phyloP scores from a whole-genome alignment of 176 grass and related monocot species.

The Triticum monococcum region DNA sequence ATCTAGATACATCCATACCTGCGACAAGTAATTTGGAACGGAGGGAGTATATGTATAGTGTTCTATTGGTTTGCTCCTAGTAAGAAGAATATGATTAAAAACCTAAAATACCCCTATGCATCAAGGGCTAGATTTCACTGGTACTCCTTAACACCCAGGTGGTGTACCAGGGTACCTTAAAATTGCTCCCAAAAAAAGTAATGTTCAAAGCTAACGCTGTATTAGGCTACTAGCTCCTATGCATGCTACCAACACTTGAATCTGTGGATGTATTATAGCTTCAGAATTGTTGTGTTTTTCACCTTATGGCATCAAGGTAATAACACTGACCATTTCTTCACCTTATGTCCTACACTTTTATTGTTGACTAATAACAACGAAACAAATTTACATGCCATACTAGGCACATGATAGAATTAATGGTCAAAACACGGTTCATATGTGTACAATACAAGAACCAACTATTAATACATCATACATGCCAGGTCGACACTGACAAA shows the following conservation, averaged over 20 bases:
- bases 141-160: neutral
- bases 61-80: neutral
- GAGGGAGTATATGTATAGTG: neutral
- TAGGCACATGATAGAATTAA: neutral
- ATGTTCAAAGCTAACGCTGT: neutral
- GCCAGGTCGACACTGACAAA: neutral
- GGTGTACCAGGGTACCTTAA: neutral
- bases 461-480: neutral
- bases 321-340: neutral
- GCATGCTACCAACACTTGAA: neutral
- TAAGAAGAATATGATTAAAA: neutral
- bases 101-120: neutral
- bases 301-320: slow-evolving; percentile 1
- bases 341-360: neutral
- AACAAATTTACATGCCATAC: neutral
- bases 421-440: neutral
- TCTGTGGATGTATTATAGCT: neutral
- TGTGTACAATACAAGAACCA: neutral
- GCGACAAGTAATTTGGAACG: no score
- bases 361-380: neutral
- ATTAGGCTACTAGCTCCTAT: neutral
- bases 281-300: slow-evolving; percentile 6
- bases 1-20: no score
- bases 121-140: neutral
- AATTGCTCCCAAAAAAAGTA: neutral